Evolutionary conservation across 768 basidiomycete genomes (phyloP), one percentile per base, ranked within the genome.

Genomic region (Collybia sp.): DNA sequence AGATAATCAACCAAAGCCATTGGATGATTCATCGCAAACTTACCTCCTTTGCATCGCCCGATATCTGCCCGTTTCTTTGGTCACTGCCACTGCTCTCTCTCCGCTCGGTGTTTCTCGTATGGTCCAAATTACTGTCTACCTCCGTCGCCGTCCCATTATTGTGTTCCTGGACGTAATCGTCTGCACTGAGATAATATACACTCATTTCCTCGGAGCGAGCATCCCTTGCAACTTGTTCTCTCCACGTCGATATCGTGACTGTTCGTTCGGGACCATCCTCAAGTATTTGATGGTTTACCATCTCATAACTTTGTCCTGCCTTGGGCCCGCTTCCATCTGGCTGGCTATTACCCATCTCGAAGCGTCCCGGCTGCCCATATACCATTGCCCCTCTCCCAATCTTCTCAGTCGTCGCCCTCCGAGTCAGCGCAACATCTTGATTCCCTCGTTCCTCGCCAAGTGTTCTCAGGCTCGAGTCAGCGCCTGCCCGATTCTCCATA

Each of bases 231-330:
- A 77, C 75, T 37, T 76, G 72, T 53, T 81, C 75, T 30, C 79
- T 64, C 81, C 81, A 83, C 8, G 69, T 70, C 17, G 68, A 72
- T 44, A 83, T 73, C 40, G 75, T 77, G 5, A 77, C 75, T 6
- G 76, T 77, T 45, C 65, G 66, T 45, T 77, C 75, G 1, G 73
- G 70, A n/a, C 68, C 72, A 19, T 73, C 70, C 52, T 77, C 76
- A 20, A 77, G 48, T 18, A 77, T 66, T 34, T 60, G 61, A 31
- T 64, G 58, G 31, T 65, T 61, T 16, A 75, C 61, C 16, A 76
- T 65, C 56, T 76, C 71, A 47, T 69, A 73, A 15, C 68, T 64
- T 36, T 69, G 70, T 6, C 65, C 65, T 6, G 69, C 48, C 8
- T 50, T 60, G 8, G 66, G 65, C 58, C 60, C 15, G 45, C 45